Evolutionary conservation across 805 yeast species (phyloP).

Genomic region (Sugiyamaella lignohabitans): DNA sequence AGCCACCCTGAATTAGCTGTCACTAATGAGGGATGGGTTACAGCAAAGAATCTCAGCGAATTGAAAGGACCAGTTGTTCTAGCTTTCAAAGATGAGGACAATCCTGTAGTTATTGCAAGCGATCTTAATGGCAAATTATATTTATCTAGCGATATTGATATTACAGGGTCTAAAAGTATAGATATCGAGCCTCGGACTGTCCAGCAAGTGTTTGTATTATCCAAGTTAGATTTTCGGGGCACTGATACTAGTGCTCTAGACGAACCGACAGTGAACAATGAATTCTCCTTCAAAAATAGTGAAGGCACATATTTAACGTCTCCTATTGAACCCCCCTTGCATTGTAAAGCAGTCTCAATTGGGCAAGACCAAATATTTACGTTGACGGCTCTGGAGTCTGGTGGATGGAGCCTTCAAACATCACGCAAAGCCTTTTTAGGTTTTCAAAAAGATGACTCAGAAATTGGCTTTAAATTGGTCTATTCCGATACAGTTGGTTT

Average conservation of each 20-base stretch:
- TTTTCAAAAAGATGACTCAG: conserved; percentile 10
- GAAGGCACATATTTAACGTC: conserved; percentile 28
- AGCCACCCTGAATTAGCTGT: background rate
- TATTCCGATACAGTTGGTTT: conserved; percentile 18
- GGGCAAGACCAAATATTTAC: conserved; percentile 29
- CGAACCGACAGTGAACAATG: conserved; percentile 4
- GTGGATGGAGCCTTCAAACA: conserved; percentile 24
- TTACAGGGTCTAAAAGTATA: conserved; percentile 4
- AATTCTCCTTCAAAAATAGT: conserved; percentile 28
- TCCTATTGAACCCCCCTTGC: conserved; percentile 18
- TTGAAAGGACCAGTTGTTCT: conserved; percentile 33
- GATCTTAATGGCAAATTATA: conserved; percentile 25
- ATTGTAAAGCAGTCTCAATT: conserved; percentile 32
- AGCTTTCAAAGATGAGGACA: conserved; percentile 10
- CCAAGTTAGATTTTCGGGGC: conserved; percentile 13
- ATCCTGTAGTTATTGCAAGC: conserved; percentile 17
- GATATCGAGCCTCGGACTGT: conserved; percentile 30
- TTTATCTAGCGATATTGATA: conserved; percentile 19
- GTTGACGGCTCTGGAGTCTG: conserved; percentile 12
- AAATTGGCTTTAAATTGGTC: conserved; percentile 18
- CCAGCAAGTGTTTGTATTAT: conserved; percentile 32
- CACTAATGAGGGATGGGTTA: conserved; percentile 22
- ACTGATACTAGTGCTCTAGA: conserved; percentile 5
- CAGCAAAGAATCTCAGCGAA: conserved; percentile 27
- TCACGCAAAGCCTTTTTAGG: conserved; percentile 16